Base-by-base conservation (phyloP, 768 basidiomycete species). In the Mycena crocata region DNA sequence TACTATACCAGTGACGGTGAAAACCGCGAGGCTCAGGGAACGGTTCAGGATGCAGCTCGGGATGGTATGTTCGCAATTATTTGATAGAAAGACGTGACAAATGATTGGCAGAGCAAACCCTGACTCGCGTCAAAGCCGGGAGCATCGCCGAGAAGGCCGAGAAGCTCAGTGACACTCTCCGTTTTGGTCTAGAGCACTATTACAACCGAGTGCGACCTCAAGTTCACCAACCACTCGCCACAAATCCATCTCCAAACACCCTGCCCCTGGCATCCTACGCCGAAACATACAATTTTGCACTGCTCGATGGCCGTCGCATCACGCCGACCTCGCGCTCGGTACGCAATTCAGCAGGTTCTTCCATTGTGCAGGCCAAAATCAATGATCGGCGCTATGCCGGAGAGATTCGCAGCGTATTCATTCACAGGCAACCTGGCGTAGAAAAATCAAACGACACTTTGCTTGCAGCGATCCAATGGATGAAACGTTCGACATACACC, bases 251-350 rank as follows among this genome's bases (percentile, higher is more conserved):
- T 3, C 5, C 7, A 23, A 24, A 1, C 26, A 59, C 58, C 48
- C 45, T 0, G 1, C 24, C 21, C 19, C 15, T 34, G 19, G 40
- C 49, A 14, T 15, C 17, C 19, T 28, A 8, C 31, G 37, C 37
- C 19, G 19, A 13, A 39, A 61, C 39, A 4, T 67, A 68, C 48
- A 17, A 56, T 8, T 73, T 60, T 54, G 64, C 48, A 13, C 14
- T 72, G 3, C 55, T 73, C 0, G 64, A 74, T 45, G 70, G 72
- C 13, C 66, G 70, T 23, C 55, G 71, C 2, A 73, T 72, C 24
- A 70, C 63, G 21, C 68, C 68, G 5, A 61, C 55, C 19, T 64
- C 69, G 7, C n/a, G 52, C 34, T 62, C 55, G 7, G 9, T 12
- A 10, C 39, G 62, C 10, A 45, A 51, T 8, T n/a, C 45, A 12